Conservation (phyloP, 495 filamentous ascomycete species). For the Aspergillus asperescens region DNA sequence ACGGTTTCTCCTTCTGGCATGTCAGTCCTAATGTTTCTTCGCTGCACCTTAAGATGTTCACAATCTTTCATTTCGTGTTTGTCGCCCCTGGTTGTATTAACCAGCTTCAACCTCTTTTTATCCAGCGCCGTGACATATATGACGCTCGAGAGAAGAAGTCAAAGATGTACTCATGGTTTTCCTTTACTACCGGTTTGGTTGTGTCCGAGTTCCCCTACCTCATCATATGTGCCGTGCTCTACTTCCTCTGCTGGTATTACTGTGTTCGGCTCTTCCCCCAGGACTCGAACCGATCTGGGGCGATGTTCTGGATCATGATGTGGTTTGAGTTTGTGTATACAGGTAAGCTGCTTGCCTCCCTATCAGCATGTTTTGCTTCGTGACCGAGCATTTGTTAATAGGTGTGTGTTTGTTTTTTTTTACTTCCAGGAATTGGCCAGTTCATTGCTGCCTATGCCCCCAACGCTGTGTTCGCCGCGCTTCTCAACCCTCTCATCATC, state of each 20-base stretch:
- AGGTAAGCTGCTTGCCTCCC: too few species aligned
- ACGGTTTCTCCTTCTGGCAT: slow-evolving; percentile 45
- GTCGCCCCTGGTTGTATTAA: slow-evolving; percentile 75
- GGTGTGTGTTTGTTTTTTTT: too few species aligned
- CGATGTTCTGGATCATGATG: slow-evolving; percentile 52
- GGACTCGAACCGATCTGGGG: slow-evolving; percentile 44
- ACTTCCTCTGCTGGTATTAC: slow-evolving; percentile 51
- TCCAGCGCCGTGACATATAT: slow-evolving; percentile 70
- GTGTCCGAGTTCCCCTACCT: slow-evolving; percentile 54
- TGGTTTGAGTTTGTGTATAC: slow-evolving; percentile 53
- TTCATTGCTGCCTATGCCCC: slow-evolving; percentile 56
- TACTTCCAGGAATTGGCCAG: slow-evolving; percentile 50
- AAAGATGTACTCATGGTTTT: slow-evolving; percentile 53
- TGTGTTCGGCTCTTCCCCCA: slow-evolving; percentile 33
- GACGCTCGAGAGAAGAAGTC: slow-evolving; percentile 63
- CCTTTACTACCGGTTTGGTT: slow-evolving; percentile 48
- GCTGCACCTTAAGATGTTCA: slow-evolving; percentile 37
- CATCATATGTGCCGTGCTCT: slow-evolving; percentile 45
- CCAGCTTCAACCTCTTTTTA: slow-evolving; percentile 82
- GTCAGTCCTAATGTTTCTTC: slow-evolving; percentile 26
- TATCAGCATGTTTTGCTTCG: too few species aligned
- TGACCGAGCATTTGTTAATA: too few species aligned
- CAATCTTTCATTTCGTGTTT: slow-evolving; percentile 51
- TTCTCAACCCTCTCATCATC: slow-evolving; percentile 52
- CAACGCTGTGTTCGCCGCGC: slow-evolving; percentile 50